These are phyloP conservation scores for Cryphonectria naterciae DNA, from an alignment of 2,329 filamentous ascomycete genomes.

Conservation along the genomic window DNA sequence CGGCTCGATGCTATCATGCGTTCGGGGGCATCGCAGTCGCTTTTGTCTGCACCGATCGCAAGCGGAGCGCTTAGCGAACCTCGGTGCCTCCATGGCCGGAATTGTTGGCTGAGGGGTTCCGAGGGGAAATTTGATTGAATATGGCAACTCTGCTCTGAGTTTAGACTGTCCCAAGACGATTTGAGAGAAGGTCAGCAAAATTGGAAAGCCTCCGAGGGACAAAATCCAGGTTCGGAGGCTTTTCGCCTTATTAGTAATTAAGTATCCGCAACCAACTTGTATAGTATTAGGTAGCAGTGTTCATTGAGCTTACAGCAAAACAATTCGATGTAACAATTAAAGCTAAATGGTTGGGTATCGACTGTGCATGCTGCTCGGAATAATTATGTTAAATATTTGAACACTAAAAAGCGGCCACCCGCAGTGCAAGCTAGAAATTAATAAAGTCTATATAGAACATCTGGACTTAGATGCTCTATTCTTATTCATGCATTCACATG, in stretches of 20 bases:
- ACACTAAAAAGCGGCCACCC: too few species aligned
- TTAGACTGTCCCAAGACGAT: neutral
- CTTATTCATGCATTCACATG: too few species aligned
- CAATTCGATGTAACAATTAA: too few species aligned
- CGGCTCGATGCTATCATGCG: neutral
- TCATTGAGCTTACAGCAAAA: too few species aligned
- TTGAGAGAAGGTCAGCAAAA: neutral
- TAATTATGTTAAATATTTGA: too few species aligned
- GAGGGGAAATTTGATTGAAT: neutral
- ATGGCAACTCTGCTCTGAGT: neutral
- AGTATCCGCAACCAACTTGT: neutral
- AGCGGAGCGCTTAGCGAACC: neutral
- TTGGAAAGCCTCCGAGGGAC: neutral
- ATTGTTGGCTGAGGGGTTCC: neutral
- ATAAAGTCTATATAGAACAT: too few species aligned
- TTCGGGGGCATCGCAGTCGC: neutral
- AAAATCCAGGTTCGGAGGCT: neutral
- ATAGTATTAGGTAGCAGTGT: neutral
- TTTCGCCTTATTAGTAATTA: neutral
- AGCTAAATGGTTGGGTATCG: too few species aligned
- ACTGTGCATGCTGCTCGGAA: too few species aligned
- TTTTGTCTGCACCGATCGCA: neutral
- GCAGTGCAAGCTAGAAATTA: too few species aligned
- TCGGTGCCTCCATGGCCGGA: neutral
- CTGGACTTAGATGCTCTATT: too few species aligned